Evolutionary conservation across 1,284 basidiomycete genomes (phyloP).

Genomic region (Meripilus lineatus): DNA sequence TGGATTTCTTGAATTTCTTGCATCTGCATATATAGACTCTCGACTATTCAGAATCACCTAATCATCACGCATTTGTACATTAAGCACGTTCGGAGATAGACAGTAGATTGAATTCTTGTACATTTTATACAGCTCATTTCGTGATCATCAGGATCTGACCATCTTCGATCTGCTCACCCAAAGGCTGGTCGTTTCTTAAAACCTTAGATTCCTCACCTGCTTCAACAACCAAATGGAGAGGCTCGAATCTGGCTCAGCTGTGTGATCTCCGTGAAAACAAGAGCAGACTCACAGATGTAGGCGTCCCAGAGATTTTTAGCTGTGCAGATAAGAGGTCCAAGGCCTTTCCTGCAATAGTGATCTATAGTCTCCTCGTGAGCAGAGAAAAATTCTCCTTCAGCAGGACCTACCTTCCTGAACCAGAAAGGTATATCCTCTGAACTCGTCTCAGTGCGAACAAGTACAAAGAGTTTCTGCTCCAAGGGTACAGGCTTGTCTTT

Average conservation of each 20-base stretch:
- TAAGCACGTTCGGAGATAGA: too few species aligned
- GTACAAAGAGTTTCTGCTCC: slow-evolving; percentile 55
- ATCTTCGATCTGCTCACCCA: slow-evolving; percentile 3
- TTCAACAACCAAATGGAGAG: background rate
- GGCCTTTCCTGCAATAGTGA: slow-evolving; percentile 31
- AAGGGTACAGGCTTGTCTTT: slow-evolving; percentile 38
- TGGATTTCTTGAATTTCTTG: too few species aligned
- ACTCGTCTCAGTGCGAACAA: slow-evolving; percentile 33
- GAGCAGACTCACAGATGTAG: background rate
- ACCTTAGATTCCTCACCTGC: background rate
- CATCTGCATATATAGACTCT: too few species aligned
- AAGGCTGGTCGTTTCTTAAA: background rate
- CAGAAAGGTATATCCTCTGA: slow-evolving; percentile 48
- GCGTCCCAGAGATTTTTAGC: slow-evolving; percentile 14
- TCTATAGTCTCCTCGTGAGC: too few species aligned
- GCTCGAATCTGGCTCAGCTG: background rate
- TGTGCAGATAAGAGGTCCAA: slow-evolving; percentile 32
- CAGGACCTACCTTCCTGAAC: slow-evolving; percentile 66
- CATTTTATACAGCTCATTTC: too few species aligned
- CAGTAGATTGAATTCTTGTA: too few species aligned
- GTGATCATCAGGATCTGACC: too few species aligned
- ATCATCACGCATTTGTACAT: too few species aligned
- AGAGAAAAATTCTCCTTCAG: too few species aligned
- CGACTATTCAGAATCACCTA: too few species aligned
- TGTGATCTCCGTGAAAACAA: background rate